Percentiles rank a stretch among this genome's conserved stretches.
Evolutionary conservation across 2,329 filamentous ascomycete genomes (phyloP).

Genomic region (Didymella arachidicola): DNA sequence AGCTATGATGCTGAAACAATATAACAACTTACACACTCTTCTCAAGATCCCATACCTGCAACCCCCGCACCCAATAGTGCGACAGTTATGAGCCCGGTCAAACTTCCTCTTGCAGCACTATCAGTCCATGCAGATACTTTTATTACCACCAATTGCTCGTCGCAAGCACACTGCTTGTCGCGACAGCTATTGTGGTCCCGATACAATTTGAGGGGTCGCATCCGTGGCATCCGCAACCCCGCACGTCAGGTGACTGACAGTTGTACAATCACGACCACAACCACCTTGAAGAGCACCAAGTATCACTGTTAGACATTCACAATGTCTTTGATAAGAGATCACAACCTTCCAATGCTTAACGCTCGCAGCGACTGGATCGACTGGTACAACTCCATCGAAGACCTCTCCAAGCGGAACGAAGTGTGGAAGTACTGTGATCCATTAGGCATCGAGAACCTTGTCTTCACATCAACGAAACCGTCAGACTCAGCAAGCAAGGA

Average conservation of each 20-base stretch:
- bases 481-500: constrained; percentile 21
- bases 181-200: background rate
- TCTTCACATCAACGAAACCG: constrained; percentile 14
- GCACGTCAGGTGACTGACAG: background rate
- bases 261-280: background rate
- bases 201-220: background rate
- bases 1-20: constrained; percentile 1
- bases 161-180: background rate
- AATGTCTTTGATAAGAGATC: background rate
- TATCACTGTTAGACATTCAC: background rate
- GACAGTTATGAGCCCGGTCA: background rate
- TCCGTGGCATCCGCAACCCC: background rate
- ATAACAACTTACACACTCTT: background rate
- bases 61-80: background rate
- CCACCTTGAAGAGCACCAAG: background rate
- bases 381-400: constrained; percentile 20
- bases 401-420: too few relatives aligned
- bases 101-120: background rate
- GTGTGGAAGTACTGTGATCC: constrained; percentile 17
- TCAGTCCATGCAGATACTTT: background rate
- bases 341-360: constrained; percentile 6
- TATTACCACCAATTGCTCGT: background rate
- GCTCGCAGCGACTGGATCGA: constrained; percentile 12
- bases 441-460: constrained; percentile 17
- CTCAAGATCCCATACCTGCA: background rate